phyloP scores from a whole-genome alignment of 176 grass and related monocot species.

The Guadua angustifolia region DNA sequence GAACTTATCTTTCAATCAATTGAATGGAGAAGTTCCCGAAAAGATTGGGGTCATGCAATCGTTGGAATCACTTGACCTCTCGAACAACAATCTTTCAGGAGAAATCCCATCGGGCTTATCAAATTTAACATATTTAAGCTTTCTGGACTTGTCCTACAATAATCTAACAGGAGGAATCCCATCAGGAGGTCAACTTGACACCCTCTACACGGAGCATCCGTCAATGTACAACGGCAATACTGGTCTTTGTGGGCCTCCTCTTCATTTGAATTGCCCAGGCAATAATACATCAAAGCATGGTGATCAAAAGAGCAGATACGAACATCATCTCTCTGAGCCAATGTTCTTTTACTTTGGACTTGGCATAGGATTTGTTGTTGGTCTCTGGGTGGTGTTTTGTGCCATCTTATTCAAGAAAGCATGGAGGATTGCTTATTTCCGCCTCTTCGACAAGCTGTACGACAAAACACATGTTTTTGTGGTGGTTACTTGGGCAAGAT shows the following conservation, averaged over 20 bases:
- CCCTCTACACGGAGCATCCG: conserved; percentile 6
- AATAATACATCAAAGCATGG: not conserved
- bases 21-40: not conserved
- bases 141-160: conserved; percentile 51
- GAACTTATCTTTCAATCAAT: conserved; percentile 16
- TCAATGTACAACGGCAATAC: conserved; percentile 42
- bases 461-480: conserved; percentile 5
- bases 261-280: conserved; percentile 19
- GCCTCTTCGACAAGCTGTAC: conserved; percentile 4
- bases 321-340: not conserved
- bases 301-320: too few relatives aligned
- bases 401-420: conserved; percentile 25
- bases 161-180: conserved; percentile 48
- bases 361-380: conserved; percentile 22
- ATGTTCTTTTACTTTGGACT: conserved; percentile 14
- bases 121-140: conserved; percentile 27
- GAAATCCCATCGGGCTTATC: conserved; percentile 28
- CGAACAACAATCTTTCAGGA: conserved; percentile 29
- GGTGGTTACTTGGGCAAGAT: not conserved
- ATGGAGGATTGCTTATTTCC: conserved; percentile 40
- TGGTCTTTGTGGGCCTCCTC: conserved; percentile 33
- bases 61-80: conserved; percentile 60
- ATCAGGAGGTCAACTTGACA: conserved; percentile 47
- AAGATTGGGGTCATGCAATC: conserved; percentile 26
- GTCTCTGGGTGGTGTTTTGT: conserved; percentile 42